Evolutionary conservation across 169 alveolate species (phyloP).

Genomic region (Neospora caninum): DNA sequence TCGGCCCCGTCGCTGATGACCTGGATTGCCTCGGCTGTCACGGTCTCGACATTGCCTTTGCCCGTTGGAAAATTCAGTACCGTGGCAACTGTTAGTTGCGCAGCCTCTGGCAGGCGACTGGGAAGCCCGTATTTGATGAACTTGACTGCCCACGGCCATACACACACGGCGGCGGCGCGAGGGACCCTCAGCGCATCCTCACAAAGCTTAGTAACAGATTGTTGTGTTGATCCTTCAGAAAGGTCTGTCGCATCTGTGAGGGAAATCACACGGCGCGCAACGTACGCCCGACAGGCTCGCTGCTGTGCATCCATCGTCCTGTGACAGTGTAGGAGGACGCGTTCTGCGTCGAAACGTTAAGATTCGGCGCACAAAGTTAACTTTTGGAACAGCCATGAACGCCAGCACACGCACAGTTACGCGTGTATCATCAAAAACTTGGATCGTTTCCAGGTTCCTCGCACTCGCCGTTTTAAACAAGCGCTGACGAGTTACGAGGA

Average conservation of each 20-base stretch:
- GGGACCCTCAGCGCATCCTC: constrained; percentile 65
- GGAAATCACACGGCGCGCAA: constrained; percentile 69
- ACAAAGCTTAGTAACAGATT: constrained; percentile 52
- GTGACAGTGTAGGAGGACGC: no score
- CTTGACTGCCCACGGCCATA: constrained; percentile 72
- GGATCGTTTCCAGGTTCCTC: no score
- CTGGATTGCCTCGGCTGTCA: constrained; percentile 65
- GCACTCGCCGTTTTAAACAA: no score
- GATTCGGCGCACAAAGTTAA: no score
- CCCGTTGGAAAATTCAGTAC: constrained; percentile 78
- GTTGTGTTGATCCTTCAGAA: constrained; percentile 68
- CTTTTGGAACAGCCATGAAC: no score
- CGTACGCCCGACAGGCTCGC: constrained; percentile 9
- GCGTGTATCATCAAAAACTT: no score
- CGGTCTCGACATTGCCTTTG: constrained; percentile 63
- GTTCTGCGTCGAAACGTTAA: no score
- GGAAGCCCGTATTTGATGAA: constrained; percentile 46
- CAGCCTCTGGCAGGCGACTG: constrained; percentile 41
- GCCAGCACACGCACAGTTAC: no score
- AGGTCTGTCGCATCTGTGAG: constrained; percentile 70
- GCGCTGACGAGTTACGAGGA: no score
- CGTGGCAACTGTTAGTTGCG: constrained; percentile 66
- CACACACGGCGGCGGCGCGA: constrained; percentile 72
- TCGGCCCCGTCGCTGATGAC: constrained; percentile 75
- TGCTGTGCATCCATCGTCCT: neutral